phyloP scores from a whole-genome alignment of 495 filamentous ascomycete species.

The Xylaria scruposa region DNA sequence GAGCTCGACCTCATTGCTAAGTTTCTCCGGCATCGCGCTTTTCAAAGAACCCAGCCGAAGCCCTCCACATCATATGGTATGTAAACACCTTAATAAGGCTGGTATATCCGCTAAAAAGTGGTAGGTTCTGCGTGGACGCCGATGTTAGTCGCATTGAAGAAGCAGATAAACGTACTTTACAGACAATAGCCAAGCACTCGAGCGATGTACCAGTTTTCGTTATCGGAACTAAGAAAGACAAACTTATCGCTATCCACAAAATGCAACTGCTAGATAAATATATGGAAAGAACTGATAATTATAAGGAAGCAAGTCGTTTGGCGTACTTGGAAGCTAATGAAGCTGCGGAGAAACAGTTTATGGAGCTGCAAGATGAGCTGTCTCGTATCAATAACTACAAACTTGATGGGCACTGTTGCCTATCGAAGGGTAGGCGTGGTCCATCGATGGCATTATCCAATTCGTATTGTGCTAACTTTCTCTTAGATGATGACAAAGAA shows the following conservation, averaged over 20 bases:
- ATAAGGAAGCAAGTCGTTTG: conserved; percentile 9
- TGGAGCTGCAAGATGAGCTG: neutral
- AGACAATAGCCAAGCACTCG: conserved; percentile 8
- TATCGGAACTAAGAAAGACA: conserved; percentile 14
- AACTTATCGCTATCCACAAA: neutral
- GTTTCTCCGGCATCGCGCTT: conserved; percentile 10
- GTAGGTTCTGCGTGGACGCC: conserved; percentile 8
- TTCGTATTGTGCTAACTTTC: neutral
- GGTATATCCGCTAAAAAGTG: neutral
- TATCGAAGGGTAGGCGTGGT: neutral
- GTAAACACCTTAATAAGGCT: neutral
- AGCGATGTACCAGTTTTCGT: conserved; percentile 14
- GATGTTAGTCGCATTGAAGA: conserved; percentile 17
- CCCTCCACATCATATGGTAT: conserved; percentile 15
- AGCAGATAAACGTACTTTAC: conserved; percentile 9
- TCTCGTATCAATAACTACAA: neutral
- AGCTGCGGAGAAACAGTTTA: neutral
- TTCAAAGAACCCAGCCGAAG: conserved; percentile 16
- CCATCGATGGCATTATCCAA: too few species aligned
- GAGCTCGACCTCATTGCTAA: conserved; percentile 16
- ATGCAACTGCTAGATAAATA: neutral
- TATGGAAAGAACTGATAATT: conserved; percentile 5
- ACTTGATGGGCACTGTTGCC: neutral
- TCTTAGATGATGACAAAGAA: neutral
- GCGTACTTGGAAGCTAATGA: neutral